Base-by-base conservation (phyloP, 1,284 basidiomycete genomes). In the Moniliella sp. region DNA sequence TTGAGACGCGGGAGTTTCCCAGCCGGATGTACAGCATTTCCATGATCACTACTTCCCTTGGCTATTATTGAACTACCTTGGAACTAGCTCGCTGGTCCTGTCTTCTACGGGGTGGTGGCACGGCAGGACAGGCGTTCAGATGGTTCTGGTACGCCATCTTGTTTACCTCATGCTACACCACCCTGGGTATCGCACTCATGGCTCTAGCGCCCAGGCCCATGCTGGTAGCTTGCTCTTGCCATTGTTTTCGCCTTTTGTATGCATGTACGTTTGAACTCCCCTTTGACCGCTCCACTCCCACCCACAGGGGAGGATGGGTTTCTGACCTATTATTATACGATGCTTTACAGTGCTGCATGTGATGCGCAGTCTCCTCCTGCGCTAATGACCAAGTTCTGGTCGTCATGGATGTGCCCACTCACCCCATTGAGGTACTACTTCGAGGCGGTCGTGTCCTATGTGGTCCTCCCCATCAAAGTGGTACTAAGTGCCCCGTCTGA, bases 1-100 rank as follows among this genome's bases (percentile, higher is more conserved):
- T 76, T 56, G 75, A 78, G 51, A 70, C 72, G 9, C 69, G 77
- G 18, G 78, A 80, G 57, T 68, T 72, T 1, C 67, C 75, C 0
- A 76, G 74, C 43, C 70, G 75, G 50, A 78, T 78, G 53, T 86
- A 83, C 64, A 71, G 71, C n/a, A 84, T 81, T 81, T n/a, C n/a
- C n/a, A n/a, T n/a, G n/a, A n/a, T n/a, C 83, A 28, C 48, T 63
- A 26, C 34, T 54, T 31, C 31, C 51, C n/a, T 62, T 61, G 43
- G 57, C 66, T 25, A 27, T 67, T 9, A 64, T 56, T 34, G 61
- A 63, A 42, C 31, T 61, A 3, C 48, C 50, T 2, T 61, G 50
- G 48, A 49, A 51, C 39, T 10, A 50, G 3, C 17, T 54, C 4
- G 41, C 42, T 14, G 57, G 42, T 4, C 50, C 49, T 3, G 28